Base-by-base conservation (phyloP, 2,329 filamentous ascomycete species). In the Aureobasidium sp. region DNA sequence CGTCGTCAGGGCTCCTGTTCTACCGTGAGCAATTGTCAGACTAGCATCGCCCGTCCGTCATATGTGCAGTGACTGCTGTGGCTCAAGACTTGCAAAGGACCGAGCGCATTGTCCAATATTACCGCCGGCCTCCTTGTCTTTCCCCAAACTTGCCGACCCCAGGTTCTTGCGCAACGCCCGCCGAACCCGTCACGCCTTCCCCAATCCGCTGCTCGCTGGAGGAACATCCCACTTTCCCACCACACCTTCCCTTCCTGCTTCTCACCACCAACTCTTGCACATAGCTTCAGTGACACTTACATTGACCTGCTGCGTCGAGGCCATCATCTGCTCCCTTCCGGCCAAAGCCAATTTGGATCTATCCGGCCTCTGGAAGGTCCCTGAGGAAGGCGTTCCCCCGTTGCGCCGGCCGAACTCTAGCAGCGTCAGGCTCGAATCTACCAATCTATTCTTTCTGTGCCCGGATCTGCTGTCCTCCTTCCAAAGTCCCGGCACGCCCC, bases 331-430 rank as follows among this genome's bases (percentile, higher is more conserved):
- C 39, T 45, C 14, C 17, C 2, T 8, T 24, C 2, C 24, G 14
- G 39, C n/a, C 31, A 29, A 35, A 57, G 53, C 53, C 29, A 35
- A 45, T 22, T 35, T 29, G 50, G 19, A 40, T 15, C 17, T 40
- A 19, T 19, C 19, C 40, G 39, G 27, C 12, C 42, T 48, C 19
- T 39, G 33, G 40, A 49, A 40, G 57, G 57, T 60, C 57, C 57
- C 57, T 50, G 45, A 60, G 17, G 19, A 22, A 50, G 57, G 44
- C 45, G 45, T 60, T 50, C 44, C 17, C 57, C 57, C 57, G 57
- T 60, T 60, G 50, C 57, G 57, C 57, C 57, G 57, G 44, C 24
- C 57, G 22, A 60, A 60, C 57, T 60, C 57, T 60, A 60, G 44
- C 44, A 35, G 44, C 33, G 45, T 60, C 57, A 42, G 57, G 57